A percentile compares a stretch with the other conserved stretches of the same genome.
Conservation (phyloP, 208 protist genomes). For the Naegleria fowleri region DNA sequence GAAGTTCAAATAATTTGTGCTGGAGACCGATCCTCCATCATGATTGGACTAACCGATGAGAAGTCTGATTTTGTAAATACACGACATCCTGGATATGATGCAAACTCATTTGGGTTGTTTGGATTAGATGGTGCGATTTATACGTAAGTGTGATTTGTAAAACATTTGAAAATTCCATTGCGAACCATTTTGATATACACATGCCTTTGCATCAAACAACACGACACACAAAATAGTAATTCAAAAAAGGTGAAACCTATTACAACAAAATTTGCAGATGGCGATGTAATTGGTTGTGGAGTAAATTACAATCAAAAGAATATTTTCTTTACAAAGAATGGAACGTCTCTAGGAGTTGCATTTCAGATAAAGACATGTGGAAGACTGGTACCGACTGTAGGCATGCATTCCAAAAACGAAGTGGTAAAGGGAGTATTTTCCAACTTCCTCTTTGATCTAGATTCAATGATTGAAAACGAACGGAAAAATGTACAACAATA, state of each 20-base stretch:
- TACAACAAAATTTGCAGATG: background rate
- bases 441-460: background rate
- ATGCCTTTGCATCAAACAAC: too few species aligned
- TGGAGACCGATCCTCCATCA: background rate
- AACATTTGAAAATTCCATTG: too few species aligned
- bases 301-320: background rate
- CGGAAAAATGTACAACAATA: background rate
- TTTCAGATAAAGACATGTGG: background rate
- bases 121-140: background rate
- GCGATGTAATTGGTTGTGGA: conserved; percentile 13
- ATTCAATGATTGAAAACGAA: background rate
- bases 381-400: background rate
- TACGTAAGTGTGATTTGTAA: background rate
- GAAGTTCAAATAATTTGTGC: background rate
- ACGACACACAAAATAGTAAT: too few species aligned
- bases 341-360: background rate
- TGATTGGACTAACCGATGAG: background rate
- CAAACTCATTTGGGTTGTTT: background rate
- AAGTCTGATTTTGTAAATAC: background rate
- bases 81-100: background rate
- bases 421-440: background rate
- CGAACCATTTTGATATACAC: background rate
- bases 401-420: background rate
- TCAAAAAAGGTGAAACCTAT: background rate
- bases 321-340: conserved; percentile 27